Evolutionary conservation across 805 yeast species (phyloP).

Genomic region (Wickerhamiella siamensis): DNA sequence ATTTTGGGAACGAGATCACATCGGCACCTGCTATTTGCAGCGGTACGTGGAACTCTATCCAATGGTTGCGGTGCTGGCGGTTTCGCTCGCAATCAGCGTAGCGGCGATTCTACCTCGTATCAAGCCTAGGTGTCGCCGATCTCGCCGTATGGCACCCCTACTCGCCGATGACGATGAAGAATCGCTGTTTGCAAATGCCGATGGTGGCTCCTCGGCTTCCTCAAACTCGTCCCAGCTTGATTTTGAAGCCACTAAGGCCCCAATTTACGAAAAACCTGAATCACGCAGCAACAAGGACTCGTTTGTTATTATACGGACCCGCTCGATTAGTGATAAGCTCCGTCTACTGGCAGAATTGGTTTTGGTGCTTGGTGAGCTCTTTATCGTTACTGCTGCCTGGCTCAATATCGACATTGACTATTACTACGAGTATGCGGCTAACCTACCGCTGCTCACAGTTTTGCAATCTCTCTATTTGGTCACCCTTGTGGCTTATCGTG

Average conservation of each 20-base stretch:
- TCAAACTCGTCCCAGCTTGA: not conserved
- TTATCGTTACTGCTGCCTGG: slow-evolving; percentile 2
- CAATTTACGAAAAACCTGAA: not conserved
- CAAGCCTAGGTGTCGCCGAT: not conserved
- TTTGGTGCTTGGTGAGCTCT: slow-evolving; percentile 8
- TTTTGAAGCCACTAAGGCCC: not conserved
- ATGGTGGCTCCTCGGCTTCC: not conserved
- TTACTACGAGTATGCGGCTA: slow-evolving; percentile 11
- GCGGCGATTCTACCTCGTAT: not conserved
- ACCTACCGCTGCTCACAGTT: slow-evolving; percentile 1
- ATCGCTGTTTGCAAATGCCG: not conserved
- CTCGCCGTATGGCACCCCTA: not conserved
- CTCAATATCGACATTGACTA: not conserved
- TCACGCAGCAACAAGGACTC: slow-evolving; percentile 10
- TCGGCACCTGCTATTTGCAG: slow-evolving; percentile 16
- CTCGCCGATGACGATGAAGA: not conserved
- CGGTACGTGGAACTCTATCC: slow-evolving; percentile 15
- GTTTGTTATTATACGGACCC: slow-evolving; percentile 10
- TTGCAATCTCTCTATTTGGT: slow-evolving; percentile 5
- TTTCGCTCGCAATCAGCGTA: not conserved
- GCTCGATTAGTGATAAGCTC: slow-evolving; percentile 13
- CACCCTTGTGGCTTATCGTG: slow-evolving; percentile 11
- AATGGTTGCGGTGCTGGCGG: slow-evolving; percentile 2
- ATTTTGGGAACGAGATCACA: slow-evolving; percentile 19
- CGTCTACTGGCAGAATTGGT: slow-evolving; percentile 13